Base-by-base conservation (phyloP, 805 yeast genomes). In the Torulaspora delbrueckii region DNA sequence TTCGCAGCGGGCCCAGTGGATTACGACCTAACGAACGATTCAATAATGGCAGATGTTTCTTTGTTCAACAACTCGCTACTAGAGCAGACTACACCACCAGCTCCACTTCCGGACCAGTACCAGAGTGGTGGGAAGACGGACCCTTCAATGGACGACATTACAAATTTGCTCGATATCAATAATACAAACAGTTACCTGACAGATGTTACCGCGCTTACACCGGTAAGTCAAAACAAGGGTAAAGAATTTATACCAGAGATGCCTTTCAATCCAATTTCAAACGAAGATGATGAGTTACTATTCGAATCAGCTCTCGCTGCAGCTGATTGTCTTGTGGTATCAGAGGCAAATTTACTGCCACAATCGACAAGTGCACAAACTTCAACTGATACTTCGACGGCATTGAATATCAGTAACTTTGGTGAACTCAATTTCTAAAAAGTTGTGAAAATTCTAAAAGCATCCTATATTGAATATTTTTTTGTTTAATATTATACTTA, bases 41-140 rank as follows among this genome's bases (percentile, higher is more conserved):
- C 52, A 5, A 44, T 51, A 5, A 48, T 51, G 50, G 37, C 46
- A 9, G 52, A 51, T 30, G 42, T 48, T 7, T 44, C 52, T 10
- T 37, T 51, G 22, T 48, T 51, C 48, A 46, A 51, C 48, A 48
- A 45, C 40, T 47, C 51, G 22, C 38, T 50, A 25, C 23, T 43
- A 37, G 51, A 48, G 18, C 48, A 48, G n/a, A 35, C 47, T 12
- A 42, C 45, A 8, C 46, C 51, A 14, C 41, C 41, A 5, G 25
- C 33, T 44, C 34, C 39, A 28, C 22, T 18, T 32, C n/a, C 25
- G 16, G 26, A 14, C 35, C 14, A 23, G 22, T 13, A 40, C 22
- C 28, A 25, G 26, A 19, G 22, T 3, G 22, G 22, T 5, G 22
- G 22, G 14, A 25, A 25, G 38, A 14, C 5, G 9, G 39, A 34